These are phyloP conservation scores for Stephania cephalantha DNA, from an alignment of 164 flowering plant species.

Conservation along the genomic window DNA sequence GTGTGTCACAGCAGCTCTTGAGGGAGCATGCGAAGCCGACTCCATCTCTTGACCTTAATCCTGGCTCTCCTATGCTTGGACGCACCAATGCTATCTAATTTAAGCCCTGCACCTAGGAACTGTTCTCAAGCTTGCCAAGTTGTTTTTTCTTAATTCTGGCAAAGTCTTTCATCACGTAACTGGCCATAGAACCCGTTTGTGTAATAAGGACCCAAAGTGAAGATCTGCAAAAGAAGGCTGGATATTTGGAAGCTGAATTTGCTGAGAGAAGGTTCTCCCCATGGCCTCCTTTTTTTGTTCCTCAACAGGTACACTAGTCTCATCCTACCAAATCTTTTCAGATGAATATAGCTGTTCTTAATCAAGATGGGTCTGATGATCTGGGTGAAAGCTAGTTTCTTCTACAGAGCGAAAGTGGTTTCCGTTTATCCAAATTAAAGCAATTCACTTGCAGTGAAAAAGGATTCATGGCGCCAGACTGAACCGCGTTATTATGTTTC, in stretches of 20 bases:
- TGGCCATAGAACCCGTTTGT: slow-evolving; percentile 20
- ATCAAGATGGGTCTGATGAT: neutral
- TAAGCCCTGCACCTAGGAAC: slow-evolving; percentile 3
- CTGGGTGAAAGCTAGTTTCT: neutral
- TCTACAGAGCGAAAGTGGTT: slow-evolving; percentile 10
- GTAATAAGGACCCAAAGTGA: slow-evolving; percentile 27
- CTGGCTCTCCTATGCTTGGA: slow-evolving; percentile 38
- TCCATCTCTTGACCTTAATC: slow-evolving; percentile 50
- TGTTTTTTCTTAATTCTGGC: slow-evolving; percentile 9
- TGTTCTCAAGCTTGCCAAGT: slow-evolving; percentile 5
- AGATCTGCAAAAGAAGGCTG: slow-evolving; percentile 23
- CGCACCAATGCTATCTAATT: slow-evolving; percentile 33
- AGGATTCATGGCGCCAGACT: slow-evolving; percentile 13
- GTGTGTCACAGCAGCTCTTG: slow-evolving; percentile 66
- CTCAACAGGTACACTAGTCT: slow-evolving; percentile 4
- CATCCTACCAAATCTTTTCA: neutral
- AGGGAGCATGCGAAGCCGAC: slow-evolving; percentile 47
- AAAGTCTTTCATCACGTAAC: slow-evolving; percentile 6
- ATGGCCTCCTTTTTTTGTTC: neutral
- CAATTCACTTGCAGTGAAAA: slow-evolving; percentile 18
- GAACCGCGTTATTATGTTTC: slow-evolving; percentile 24
- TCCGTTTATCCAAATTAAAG: slow-evolving; percentile 19
- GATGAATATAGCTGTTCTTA: neutral
- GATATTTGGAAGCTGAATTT: slow-evolving; percentile 17
- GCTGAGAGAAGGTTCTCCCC: slow-evolving; percentile 1